Conservation (phyloP, 306 rosid species). For the Lupinus albus region DNA sequence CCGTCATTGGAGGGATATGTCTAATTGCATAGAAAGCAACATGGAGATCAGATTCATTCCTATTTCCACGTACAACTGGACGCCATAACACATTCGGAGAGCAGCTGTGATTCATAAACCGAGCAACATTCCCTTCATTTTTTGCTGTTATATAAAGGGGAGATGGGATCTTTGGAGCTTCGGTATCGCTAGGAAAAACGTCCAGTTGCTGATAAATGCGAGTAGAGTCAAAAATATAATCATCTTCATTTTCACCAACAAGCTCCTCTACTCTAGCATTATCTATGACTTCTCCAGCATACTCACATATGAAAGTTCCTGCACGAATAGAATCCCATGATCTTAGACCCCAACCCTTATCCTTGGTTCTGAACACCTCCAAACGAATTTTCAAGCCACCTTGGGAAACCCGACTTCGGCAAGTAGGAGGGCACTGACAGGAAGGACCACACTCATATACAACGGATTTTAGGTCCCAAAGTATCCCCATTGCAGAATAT, state of each 20-base stretch:
- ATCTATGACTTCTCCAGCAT: slow-evolving; percentile 84
- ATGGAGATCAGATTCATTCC: slow-evolving; percentile 65
- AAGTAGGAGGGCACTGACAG: slow-evolving; percentile 78
- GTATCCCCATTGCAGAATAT: slow-evolving; percentile 58
- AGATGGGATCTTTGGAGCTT: slow-evolving; percentile 64
- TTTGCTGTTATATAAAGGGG: slow-evolving; percentile 71
- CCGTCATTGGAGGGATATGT: slow-evolving; percentile 88
- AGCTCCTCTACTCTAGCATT: slow-evolving; percentile 62
- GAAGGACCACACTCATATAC: slow-evolving; percentile 80
- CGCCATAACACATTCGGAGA: slow-evolving; percentile 85
- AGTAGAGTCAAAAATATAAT: slow-evolving; percentile 74
- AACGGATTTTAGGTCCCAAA: slow-evolving; percentile 65
- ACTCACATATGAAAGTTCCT: slow-evolving; percentile 81
- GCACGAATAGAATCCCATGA: slow-evolving; percentile 94
- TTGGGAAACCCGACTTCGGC: slow-evolving; percentile 77
- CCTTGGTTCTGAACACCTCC: slow-evolving; percentile 80
- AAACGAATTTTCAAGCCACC: slow-evolving; percentile 69
- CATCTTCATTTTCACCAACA: slow-evolving; percentile 68
- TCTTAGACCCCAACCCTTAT: slow-evolving; percentile 93
- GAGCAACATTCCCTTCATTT: slow-evolving; percentile 84
- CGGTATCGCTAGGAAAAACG: slow-evolving; percentile 67
- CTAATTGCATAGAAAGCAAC: slow-evolving; percentile 69
- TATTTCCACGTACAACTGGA: slow-evolving; percentile 67
- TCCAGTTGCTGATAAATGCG: slow-evolving; percentile 72
- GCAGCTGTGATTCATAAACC: slow-evolving; percentile 97